Conservation (phyloP, 495 filamentous ascomycete species). For the Lasiosphaeria hispida region DNA sequence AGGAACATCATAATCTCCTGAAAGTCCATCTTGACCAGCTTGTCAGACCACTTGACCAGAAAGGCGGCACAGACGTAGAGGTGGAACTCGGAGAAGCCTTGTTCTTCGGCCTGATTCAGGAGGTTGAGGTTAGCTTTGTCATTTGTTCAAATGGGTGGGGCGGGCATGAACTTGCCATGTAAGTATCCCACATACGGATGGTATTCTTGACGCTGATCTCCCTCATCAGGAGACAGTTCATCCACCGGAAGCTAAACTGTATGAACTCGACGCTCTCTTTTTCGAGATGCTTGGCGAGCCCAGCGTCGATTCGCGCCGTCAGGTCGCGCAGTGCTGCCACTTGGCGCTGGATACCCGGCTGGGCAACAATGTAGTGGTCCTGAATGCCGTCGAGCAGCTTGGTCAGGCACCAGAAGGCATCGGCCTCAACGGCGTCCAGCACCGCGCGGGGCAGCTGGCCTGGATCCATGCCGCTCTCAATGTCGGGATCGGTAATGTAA, state of each 20-base stretch:
- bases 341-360: conserved; percentile 94
- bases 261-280: conserved; percentile 94
- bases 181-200: conserved; percentile 99
- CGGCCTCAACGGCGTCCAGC: conserved; percentile 94
- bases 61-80: conserved; percentile 98
- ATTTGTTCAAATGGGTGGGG: not conserved
- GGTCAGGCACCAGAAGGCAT: conserved; percentile 97
- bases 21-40: conserved; percentile 96
- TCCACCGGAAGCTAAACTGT: conserved; percentile 98
- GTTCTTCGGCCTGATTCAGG: conserved; percentile 77
- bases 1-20: conserved; percentile 99
- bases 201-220: conserved; percentile 95
- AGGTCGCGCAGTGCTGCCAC: conserved; percentile 84
- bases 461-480: conserved; percentile 93
- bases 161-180: conserved; percentile 66
- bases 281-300: conserved; percentile 83
- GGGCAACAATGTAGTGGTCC: conserved; percentile 97
- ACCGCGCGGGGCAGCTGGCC: conserved; percentile 88
- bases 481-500: conserved; percentile 90
- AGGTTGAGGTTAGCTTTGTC: conserved; percentile 1
- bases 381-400: conserved; percentile 97
- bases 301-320: conserved; percentile 81
- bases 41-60: conserved; percentile 97
- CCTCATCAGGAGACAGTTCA: conserved; percentile 98
- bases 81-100: conserved; percentile 97